phyloP scores from a whole-genome alignment of 2,329 filamentous ascomycete genomes.

The Alternaria dauci region DNA sequence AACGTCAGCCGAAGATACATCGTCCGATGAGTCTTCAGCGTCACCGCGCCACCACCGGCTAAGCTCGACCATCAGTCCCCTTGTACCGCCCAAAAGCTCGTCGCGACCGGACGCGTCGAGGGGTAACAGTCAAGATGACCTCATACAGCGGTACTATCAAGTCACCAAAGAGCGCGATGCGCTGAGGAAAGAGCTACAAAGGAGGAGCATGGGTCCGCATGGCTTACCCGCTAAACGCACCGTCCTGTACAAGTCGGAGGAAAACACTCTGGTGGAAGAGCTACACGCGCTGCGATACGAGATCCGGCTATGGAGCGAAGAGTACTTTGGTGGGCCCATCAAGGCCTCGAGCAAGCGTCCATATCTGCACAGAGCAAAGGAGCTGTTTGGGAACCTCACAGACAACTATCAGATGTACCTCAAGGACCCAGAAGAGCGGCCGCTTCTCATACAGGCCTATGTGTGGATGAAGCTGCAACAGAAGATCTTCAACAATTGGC shows the following conservation, averaged over 20 bases:
- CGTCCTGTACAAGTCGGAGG: conserved; percentile 46
- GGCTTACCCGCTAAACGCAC: conserved; percentile 39
- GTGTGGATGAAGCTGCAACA: conserved; percentile 48
- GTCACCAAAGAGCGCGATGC: conserved; percentile 51
- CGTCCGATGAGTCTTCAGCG: conserved; percentile 37
- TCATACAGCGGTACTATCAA: conserved; percentile 49
- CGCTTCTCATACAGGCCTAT: conserved; percentile 48
- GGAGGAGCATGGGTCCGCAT: conserved; percentile 43
- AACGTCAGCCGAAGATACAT: conserved; percentile 32
- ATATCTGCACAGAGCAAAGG: conserved; percentile 41
- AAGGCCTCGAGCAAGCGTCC: conserved; percentile 41
- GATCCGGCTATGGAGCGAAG: conserved; percentile 47
- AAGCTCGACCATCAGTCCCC: conserved; percentile 33
- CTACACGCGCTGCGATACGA: conserved; percentile 46
- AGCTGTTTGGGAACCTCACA: conserved; percentile 45
- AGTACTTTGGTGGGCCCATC: conserved; percentile 45
- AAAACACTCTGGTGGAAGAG: conserved; percentile 48
- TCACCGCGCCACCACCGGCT: conserved; percentile 33
- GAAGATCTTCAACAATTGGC: conserved; percentile 49
- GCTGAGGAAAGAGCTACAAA: conserved; percentile 47
- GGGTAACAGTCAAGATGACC: conserved; percentile 48
- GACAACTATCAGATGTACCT: conserved; percentile 48
- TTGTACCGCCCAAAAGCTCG: conserved; percentile 48
- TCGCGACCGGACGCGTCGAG: conserved; percentile 43
- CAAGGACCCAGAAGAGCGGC: conserved; percentile 42